Evolutionary conservation across 225 moss, liverwort and hornwort species (phyloP).

Genomic region (Antitrichia curtipendula): DNA sequence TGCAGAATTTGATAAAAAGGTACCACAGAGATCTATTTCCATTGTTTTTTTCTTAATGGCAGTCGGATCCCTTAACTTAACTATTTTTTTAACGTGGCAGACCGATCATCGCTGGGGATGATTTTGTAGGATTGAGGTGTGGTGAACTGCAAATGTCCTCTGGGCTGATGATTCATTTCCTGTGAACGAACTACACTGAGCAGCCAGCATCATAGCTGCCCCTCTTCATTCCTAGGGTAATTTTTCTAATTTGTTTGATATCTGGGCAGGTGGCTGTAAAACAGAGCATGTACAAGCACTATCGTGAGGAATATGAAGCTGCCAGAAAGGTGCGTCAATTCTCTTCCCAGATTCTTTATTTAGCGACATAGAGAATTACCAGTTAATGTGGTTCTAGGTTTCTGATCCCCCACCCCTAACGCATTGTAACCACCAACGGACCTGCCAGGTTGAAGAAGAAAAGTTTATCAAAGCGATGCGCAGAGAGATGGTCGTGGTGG

Average conservation of each 20-base stretch:
- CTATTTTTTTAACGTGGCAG: not conserved
- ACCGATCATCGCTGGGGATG: not conserved
- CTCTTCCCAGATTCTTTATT: not conserved
- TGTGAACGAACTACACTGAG: not conserved
- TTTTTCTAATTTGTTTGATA: not conserved
- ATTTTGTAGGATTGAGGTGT: not conserved
- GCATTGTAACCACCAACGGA: not conserved
- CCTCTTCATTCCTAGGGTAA: not conserved
- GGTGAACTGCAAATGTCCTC: not conserved
- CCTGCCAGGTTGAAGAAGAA: slow-evolving; percentile 33
- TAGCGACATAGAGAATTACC: no score
- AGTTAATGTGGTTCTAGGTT: no score
- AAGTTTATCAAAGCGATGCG: slow-evolving; percentile 48
- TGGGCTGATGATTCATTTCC: no score
- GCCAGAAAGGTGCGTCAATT: slow-evolving; percentile 42
- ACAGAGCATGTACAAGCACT: slow-evolving; percentile 80
- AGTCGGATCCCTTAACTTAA: no score
- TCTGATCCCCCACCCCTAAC: not conserved
- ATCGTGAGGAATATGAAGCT: slow-evolving; percentile 89
- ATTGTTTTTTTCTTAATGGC: not conserved
- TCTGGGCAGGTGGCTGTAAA: slow-evolving; percentile 63
- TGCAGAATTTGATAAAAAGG: slow-evolving; percentile 88
- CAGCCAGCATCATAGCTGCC: no score
- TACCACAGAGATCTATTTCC: not conserved
- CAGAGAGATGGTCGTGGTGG: slow-evolving; percentile 36